Percentiles rank a stretch among this genome's conserved stretches.
phyloP scores from a whole-genome alignment of 805 yeast genomes.

The Wickerhamiella vanderwaltii region DNA sequence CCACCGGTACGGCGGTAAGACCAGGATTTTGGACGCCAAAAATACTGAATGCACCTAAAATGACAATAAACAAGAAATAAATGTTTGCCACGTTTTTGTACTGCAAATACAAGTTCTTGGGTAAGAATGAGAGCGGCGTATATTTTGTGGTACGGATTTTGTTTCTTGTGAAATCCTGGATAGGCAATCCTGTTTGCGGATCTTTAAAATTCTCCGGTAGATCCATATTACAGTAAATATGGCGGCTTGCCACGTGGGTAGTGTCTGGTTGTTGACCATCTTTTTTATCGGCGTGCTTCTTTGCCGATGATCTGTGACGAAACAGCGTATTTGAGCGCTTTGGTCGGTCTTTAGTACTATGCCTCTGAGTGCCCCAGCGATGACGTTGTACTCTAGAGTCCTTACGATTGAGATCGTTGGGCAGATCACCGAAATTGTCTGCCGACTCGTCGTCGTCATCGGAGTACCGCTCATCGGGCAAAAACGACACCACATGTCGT shows the following conservation, averaged over 20 bases:
- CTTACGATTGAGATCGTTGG: constrained; percentile 6
- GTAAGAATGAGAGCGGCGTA: constrained; percentile 79
- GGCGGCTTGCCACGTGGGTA: constrained; percentile 22
- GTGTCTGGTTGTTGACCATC: not conserved
- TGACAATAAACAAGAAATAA: constrained; percentile 67
- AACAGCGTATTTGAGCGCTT: constrained; percentile 9
- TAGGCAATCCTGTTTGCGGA: constrained; percentile 53
- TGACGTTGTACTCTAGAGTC: constrained; percentile 11
- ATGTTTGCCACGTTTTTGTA: constrained; percentile 83
- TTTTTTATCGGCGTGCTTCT: not conserved
- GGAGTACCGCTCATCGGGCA: constrained; percentile 2
- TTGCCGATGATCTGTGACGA: constrained; percentile 1
- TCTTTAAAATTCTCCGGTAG: constrained; percentile 36
- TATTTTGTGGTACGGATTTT: constrained; percentile 92
- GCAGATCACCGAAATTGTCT: not conserved
- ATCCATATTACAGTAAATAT: constrained; percentile 38
- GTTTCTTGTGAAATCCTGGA: constrained; percentile 61
- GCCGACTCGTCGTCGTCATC: constrained; percentile 5
- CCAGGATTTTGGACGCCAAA: constrained; percentile 68
- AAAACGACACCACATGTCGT: constrained; percentile 5
- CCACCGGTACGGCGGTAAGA: constrained; percentile 66
- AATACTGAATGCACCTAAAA: constrained; percentile 60
- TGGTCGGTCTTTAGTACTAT: constrained; percentile 54
- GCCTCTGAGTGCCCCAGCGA: constrained; percentile 77
- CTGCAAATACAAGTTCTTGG: constrained; percentile 70